Conservation (phyloP, 1,139 yeast genomes). For the Nematodospora anomalae region DNA sequence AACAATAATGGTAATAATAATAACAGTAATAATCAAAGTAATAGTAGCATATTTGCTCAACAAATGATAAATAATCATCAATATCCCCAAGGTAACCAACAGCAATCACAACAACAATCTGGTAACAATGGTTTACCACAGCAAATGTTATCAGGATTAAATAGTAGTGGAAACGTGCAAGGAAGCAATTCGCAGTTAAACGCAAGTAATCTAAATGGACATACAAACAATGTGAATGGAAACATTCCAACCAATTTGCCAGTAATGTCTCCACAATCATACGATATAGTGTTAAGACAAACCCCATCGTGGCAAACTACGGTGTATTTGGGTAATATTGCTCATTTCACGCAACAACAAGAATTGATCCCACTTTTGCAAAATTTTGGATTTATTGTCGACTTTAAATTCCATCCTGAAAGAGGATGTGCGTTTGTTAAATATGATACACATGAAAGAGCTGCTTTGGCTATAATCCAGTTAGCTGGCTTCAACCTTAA, state of each 20-base stretch:
- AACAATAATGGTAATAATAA: slow-evolving; percentile 12
- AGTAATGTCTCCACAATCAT: slow-evolving; percentile 54
- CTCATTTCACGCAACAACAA: slow-evolving; percentile 70
- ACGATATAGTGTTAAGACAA: slow-evolving; percentile 70
- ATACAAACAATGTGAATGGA: slow-evolving; percentile 7
- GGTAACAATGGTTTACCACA: slow-evolving; percentile 2
- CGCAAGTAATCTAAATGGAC: background rate
- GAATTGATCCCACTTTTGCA: slow-evolving; percentile 77
- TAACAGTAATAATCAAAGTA: slow-evolving; percentile 16
- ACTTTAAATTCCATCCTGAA: slow-evolving; percentile 78
- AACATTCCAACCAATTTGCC: slow-evolving; percentile 20
- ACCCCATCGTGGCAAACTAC: slow-evolving; percentile 87
- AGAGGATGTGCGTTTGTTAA: slow-evolving; percentile 84
- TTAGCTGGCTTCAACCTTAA: slow-evolving; percentile 71
- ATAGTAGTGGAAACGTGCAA: slow-evolving; percentile 5
- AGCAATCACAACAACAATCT: slow-evolving; percentile 4
- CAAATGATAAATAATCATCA: slow-evolving; percentile 8
- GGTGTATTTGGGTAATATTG: slow-evolving; percentile 82
- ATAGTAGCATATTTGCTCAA: slow-evolving; percentile 13
- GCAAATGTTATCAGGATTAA: slow-evolving; percentile 6
- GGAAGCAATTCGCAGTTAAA: slow-evolving; percentile 3
- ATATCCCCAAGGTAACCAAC: slow-evolving; percentile 5
- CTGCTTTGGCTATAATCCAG: slow-evolving; percentile 85
- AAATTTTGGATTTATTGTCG: slow-evolving; percentile 79
- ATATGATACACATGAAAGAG: slow-evolving; percentile 83